Percentiles rank a stretch among this genome's conserved stretches.
These are phyloP conservation scores for Entomortierella beljakovae DNA, from an alignment of 192 early-diverging fungal genomes.

Conservation along the genomic window DNA sequence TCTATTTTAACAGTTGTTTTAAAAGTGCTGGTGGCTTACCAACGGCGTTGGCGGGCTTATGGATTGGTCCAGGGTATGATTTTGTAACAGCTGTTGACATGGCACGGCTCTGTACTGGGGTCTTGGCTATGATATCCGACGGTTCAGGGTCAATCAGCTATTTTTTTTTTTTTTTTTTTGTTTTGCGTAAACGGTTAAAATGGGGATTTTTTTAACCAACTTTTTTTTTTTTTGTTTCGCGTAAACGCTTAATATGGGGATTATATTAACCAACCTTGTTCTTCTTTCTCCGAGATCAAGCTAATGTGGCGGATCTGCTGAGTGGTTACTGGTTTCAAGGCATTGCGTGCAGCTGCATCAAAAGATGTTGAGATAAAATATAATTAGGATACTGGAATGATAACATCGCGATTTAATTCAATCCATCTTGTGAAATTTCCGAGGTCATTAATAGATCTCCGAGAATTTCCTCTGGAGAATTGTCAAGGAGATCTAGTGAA, in stretches of 20 bases:
- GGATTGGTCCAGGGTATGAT: constrained; percentile 54
- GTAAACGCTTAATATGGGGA: too few relatives aligned
- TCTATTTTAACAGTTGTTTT: neutral
- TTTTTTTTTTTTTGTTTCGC: too few relatives aligned
- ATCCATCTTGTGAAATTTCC: constrained; percentile 4
- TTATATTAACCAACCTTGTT: constrained; percentile 35
- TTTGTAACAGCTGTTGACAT: constrained; percentile 55
- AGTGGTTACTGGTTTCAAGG: constrained; percentile 49
- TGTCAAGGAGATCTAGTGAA: neutral
- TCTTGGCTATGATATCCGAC: constrained; percentile 20
- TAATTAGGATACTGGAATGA: neutral
- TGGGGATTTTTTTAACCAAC: too few relatives aligned
- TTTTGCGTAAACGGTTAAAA: too few relatives aligned
- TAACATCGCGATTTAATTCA: neutral
- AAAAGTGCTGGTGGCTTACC: constrained; percentile 24
- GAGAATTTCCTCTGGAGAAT: neutral
- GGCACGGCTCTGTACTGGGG: constrained; percentile 32
- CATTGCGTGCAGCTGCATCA: constrained; percentile 42
- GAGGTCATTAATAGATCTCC: constrained; percentile 10
- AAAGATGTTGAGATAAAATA: neutral
- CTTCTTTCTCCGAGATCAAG: constrained; percentile 51
- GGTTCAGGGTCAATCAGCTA: neutral
- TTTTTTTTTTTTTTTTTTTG: too few relatives aligned
- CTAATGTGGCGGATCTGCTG: constrained; percentile 52
- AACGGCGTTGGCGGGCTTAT: constrained; percentile 50